Percentiles rank a stretch among this genome's conserved stretches.
Evolutionary conservation across 495 filamentous ascomycete genomes (phyloP).

Genomic region (Lepraria neglecta): DNA sequence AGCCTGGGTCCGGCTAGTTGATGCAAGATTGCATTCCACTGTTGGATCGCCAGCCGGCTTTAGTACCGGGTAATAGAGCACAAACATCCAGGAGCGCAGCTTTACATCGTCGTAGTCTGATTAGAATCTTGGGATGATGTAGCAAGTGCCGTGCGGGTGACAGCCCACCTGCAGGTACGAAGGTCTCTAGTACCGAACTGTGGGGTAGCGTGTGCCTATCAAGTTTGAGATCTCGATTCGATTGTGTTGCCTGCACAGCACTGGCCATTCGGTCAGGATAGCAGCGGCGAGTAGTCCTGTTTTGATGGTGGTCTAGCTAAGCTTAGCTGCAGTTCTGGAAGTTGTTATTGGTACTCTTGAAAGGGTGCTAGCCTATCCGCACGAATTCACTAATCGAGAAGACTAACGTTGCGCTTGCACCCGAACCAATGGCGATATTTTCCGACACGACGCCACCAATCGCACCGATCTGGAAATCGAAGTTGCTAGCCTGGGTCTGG

Average conservation of each 20-base stretch:
- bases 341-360: constrained; percentile 7
- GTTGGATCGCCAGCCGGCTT: not conserved
- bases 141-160: constrained; percentile 13
- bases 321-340: not conserved
- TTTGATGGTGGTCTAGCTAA: not conserved
- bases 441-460: constrained; percentile 7
- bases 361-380: constrained; percentile 1
- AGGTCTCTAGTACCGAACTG: constrained; percentile 11
- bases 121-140: not conserved
- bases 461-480: constrained; percentile 10
- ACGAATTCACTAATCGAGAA: not conserved
- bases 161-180: constrained; percentile 11
- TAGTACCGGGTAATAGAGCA: not conserved
- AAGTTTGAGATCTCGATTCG: not conserved
- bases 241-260: constrained; percentile 8
- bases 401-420: not conserved
- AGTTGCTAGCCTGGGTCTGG: not conserved
- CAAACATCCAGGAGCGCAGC: not conserved
- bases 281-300: not conserved
- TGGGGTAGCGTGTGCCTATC: constrained; percentile 19
- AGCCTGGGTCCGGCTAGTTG: not conserved
- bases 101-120: constrained; percentile 10
- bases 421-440: constrained; percentile 9
- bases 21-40: constrained; percentile 4
- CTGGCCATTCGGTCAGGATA: not conserved